Conservation (phyloP, 2,329 filamentous ascomycete genomes). For the Trichoderma sp. region DNA sequence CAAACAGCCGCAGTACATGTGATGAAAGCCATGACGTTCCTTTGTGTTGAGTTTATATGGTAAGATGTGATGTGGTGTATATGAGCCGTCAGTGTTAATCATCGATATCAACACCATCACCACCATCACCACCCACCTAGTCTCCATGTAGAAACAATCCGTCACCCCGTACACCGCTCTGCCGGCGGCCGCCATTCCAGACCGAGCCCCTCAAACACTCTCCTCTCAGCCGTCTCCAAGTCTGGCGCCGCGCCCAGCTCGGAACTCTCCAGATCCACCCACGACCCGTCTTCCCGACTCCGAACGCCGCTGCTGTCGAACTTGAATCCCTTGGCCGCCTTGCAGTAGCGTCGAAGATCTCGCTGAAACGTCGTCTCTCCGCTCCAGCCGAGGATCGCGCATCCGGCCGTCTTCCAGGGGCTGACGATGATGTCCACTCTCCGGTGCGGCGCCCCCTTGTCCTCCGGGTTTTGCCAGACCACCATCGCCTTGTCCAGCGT, state of each 20-base stretch:
- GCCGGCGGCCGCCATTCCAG: conserved; percentile 63
- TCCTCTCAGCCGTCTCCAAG: conserved; percentile 71
- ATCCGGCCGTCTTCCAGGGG: conserved; percentile 85
- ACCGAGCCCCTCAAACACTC: conserved; percentile 74
- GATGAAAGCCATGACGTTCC: not conserved
- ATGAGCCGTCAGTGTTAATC: not conserved
- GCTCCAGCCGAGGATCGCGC: conserved; percentile 83
- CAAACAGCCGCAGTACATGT: not conserved
- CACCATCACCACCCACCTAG: not conserved
- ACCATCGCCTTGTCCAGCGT: conserved; percentile 88
- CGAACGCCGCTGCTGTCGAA: conserved; percentile 90
- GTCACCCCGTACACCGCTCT: conserved; percentile 61
- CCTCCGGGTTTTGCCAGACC: conserved; percentile 66
- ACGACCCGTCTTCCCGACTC: conserved; percentile 59
- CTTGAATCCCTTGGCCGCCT: conserved; percentile 68
- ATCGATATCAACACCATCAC: not conserved
- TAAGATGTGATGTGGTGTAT: not conserved
- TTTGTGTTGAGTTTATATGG: not conserved
- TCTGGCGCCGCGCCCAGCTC: conserved; percentile 48
- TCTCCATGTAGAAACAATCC: not conserved
- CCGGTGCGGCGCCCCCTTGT: conserved; percentile 52
- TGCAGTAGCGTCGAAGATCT: conserved; percentile 78
- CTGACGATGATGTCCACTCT: conserved; percentile 89
- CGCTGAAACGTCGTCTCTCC: conserved; percentile 87
- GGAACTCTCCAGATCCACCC: conserved; percentile 68